phyloP scores from a whole-genome alignment of 306 rosid species.

The Abrus precatorius region DNA sequence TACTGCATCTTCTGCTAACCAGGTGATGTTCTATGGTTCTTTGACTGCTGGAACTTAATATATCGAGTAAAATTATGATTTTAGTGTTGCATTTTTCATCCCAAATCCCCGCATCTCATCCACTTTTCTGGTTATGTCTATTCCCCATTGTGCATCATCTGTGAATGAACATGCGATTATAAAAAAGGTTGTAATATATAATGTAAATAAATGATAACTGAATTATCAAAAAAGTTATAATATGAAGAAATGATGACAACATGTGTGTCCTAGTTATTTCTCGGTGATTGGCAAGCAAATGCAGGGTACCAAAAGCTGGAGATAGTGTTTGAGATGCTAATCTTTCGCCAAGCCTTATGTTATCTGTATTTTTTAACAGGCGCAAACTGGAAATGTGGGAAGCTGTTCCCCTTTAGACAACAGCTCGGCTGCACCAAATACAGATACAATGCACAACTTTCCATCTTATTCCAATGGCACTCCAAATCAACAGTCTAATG shows the following conservation, averaged over 20 bases:
- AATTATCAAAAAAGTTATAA: neutral
- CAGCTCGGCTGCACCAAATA: slow-evolving; percentile 55
- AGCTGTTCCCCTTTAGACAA: slow-evolving; percentile 65
- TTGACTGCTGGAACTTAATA: slow-evolving; percentile 29
- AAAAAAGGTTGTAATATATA: neutral
- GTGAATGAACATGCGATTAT: slow-evolving; percentile 5
- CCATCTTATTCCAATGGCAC: slow-evolving; percentile 57
- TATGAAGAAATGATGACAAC: slow-evolving; percentile 9
- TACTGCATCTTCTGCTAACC: slow-evolving; percentile 60
- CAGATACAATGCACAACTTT: slow-evolving; percentile 48
- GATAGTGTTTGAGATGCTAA: slow-evolving; percentile 6
- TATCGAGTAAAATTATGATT: slow-evolving; percentile 30
- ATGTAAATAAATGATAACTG: neutral
- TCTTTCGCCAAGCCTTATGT: slow-evolving; percentile 39
- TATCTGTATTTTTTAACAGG: slow-evolving; percentile 53
- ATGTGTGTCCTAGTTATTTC: slow-evolving; percentile 32
- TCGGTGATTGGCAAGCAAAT: slow-evolving; percentile 41
- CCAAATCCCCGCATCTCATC: slow-evolving; percentile 32
- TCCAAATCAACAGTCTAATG: slow-evolving; percentile 61
- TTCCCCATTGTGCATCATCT: neutral
- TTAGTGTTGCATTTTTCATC: slow-evolving; percentile 31
- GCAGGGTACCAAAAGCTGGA: slow-evolving; percentile 26
- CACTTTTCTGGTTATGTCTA: slow-evolving; percentile 11
- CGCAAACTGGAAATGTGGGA: slow-evolving; percentile 57
- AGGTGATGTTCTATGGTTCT: slow-evolving; percentile 57